Evolutionary conservation across 495 filamentous ascomycete genomes (phyloP).

Genomic region (Podospora appendiculata): DNA sequence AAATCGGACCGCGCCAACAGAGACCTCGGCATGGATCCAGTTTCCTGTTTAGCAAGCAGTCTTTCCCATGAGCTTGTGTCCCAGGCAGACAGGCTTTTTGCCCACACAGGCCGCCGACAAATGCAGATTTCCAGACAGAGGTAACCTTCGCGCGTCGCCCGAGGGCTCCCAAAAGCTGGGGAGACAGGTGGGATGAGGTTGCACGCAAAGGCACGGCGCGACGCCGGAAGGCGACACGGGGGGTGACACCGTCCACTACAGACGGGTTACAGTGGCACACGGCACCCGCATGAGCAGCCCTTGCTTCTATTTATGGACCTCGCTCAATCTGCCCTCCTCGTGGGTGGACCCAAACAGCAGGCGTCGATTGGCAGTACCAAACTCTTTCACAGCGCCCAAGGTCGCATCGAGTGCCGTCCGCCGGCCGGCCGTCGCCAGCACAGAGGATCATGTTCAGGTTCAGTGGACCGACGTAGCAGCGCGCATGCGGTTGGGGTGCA

Average conservation of each 20-base stretch:
- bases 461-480: no score
- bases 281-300: constrained; percentile 3
- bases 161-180: constrained; percentile 1
- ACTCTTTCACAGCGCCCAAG: not conserved
- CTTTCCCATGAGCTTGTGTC: no score
- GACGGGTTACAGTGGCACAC: not conserved
- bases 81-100: no score
- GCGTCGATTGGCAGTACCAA: constrained; percentile 5
- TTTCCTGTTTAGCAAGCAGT: no score
- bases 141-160: no score
- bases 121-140: not conserved
- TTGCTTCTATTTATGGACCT: constrained; percentile 18
- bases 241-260: not conserved
- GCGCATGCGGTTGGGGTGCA: not conserved
- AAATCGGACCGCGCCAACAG: no score
- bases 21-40: no score
- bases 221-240: constrained; percentile 3
- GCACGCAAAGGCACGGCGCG: constrained; percentile 8
- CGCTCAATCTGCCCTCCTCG: constrained; percentile 7
- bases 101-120: no score
- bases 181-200: constrained; percentile 4
- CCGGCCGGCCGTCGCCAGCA: constrained; percentile 1
- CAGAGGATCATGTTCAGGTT: not conserved
- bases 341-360: not conserved
- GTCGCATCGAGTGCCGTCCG: constrained; percentile 15